A percentile compares a stretch with the other conserved stretches of the same genome.
These are phyloP conservation scores for Crithidia thermophila DNA, from an alignment of 208 protist genomes.

Conservation along the genomic window DNA sequence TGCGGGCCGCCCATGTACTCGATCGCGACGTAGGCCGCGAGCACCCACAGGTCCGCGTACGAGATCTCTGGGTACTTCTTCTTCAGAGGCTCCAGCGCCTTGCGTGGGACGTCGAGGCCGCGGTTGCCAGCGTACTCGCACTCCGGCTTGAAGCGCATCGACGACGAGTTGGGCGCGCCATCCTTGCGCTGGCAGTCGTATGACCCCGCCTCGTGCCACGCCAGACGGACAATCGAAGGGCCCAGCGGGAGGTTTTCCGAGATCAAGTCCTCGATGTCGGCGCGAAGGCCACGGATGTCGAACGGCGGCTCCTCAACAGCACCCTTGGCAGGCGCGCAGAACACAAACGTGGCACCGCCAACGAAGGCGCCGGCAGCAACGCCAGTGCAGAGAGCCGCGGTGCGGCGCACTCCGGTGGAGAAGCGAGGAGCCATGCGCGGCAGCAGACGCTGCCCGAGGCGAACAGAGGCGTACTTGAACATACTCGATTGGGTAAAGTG, in stretches of 20 bases:
- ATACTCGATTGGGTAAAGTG: conserved; percentile 11
- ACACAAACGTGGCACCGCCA: conserved; percentile 46
- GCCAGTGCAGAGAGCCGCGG: conserved; percentile 27
- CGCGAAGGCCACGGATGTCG: conserved; percentile 45
- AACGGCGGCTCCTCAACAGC: conserved; percentile 50
- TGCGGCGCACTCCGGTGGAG: conserved; percentile 13
- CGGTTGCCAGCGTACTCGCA: conserved; percentile 82
- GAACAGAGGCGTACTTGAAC: conserved; percentile 37
- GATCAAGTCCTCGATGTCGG: conserved; percentile 63
- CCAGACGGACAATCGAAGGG: conserved; percentile 73
- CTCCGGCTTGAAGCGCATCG: conserved; percentile 86
- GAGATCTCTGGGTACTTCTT: conserved; percentile 88
- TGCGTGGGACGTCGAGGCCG: conserved; percentile 81
- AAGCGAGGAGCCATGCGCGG: conserved; percentile 11
- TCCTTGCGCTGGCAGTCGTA: conserved; percentile 68
- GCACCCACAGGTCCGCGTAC: conserved; percentile 93
- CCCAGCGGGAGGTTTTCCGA: conserved; percentile 50
- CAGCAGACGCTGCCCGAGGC: conserved; percentile 42
- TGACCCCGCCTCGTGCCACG: conserved; percentile 79
- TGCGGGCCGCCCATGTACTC: conserved; percentile 91
- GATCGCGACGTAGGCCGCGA: conserved; percentile 91
- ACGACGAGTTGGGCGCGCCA: conserved; percentile 68
- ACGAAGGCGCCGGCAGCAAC: conserved; percentile 37
- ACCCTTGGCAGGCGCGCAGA: conserved; percentile 23
- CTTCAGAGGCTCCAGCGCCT: conserved; percentile 89